A percentile compares a stretch with the other conserved stretches of the same genome.
phyloP scores from a whole-genome alignment of 305 asterid genomes.

The Caryopteris hybrid region DNA sequence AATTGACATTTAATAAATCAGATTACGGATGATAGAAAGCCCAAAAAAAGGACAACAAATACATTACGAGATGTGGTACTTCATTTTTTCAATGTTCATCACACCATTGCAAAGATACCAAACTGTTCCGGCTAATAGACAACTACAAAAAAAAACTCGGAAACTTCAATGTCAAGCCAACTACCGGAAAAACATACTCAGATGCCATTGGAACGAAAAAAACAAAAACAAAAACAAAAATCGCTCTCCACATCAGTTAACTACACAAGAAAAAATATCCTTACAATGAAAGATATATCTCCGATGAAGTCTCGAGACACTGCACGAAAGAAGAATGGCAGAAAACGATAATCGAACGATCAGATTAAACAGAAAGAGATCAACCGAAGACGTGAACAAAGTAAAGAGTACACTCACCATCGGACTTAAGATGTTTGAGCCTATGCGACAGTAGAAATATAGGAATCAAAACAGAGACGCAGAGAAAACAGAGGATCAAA shows the following conservation, averaged over 20 bases:
- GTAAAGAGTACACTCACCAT: slow-evolving; percentile 31
- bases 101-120: background rate
- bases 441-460: slow-evolving; percentile 52
- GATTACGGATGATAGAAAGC: background rate
- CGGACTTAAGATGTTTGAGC: slow-evolving; percentile 47
- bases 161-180: slow-evolving; percentile 10
- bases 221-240: background rate
- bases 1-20: background rate
- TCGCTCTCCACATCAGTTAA: background rate
- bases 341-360: background rate
- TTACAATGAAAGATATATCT: slow-evolving; percentile 79
- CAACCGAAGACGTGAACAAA: background rate
- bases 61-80: background rate
- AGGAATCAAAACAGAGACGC: slow-evolving; percentile 59
- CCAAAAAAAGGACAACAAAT: background rate
- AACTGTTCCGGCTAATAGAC: background rate
- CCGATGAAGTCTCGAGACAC: slow-evolving; percentile 51
- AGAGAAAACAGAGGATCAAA: slow-evolving; percentile 74
- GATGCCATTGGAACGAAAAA: background rate
- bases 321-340: slow-evolving; percentile 32
- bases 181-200: slow-evolving; percentile 10
- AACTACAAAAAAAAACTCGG: background rate
- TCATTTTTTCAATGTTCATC: background rate
- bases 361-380: slow-evolving; percentile 8
- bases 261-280: slow-evolving; percentile 20